phyloP scores from a whole-genome alignment of 257 asterid genomes.

The Solanum verrucosum region DNA sequence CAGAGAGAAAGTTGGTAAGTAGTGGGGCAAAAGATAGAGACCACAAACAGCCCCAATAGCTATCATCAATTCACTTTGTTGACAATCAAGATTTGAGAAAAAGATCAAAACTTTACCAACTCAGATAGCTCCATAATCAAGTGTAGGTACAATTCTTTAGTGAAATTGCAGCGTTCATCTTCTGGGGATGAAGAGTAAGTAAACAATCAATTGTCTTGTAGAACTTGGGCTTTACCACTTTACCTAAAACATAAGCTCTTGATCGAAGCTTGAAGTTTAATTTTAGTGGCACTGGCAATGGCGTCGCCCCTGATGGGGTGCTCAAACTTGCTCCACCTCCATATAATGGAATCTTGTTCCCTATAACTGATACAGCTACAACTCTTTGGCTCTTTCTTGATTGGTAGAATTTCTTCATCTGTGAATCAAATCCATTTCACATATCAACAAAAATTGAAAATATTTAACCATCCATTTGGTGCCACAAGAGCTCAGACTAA shows the following conservation, averaged over 20 bases:
- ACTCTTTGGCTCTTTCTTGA: constrained; percentile 51
- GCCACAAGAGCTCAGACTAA: neutral
- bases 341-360: constrained; percentile 71
- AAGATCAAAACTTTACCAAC: neutral
- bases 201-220: constrained; percentile 51
- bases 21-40: neutral
- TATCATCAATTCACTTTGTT: neutral
- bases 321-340: constrained; percentile 76
- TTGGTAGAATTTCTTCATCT: constrained; percentile 72
- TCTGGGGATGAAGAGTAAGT: constrained; percentile 40
- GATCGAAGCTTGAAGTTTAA: constrained; percentile 56
- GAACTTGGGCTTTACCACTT: constrained; percentile 75
- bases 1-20: neutral
- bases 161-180: constrained; percentile 38
- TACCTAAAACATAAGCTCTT: constrained; percentile 73
- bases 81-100: neutral
- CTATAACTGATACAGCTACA: constrained; percentile 39
- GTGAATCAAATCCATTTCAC: neutral
- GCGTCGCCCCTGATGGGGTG: constrained; percentile 47
- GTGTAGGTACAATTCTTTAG: constrained; percentile 57
- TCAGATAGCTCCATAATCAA: constrained; percentile 9
- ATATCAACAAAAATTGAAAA: neutral
- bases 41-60: neutral
- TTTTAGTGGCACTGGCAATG: constrained; percentile 44
- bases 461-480: neutral